Conservation (phyloP, 164 flowering plant genomes). For the Warburgia ugandensis region DNA sequence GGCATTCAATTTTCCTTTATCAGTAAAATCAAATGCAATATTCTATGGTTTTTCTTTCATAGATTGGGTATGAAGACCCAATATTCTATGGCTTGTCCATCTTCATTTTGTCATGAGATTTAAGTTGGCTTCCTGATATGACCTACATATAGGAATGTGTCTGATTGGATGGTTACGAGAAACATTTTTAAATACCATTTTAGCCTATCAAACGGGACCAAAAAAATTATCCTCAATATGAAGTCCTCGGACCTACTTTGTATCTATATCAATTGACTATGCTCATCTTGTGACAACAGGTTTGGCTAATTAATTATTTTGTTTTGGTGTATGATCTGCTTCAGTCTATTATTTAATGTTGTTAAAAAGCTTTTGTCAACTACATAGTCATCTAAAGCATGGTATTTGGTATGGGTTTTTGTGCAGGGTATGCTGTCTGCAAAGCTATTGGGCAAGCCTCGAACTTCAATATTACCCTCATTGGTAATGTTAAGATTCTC, state of each 20-base stretch:
- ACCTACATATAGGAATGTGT: too few species aligned
- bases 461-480: constrained; percentile 31
- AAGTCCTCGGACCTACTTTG: background rate
- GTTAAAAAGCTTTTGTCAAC: background rate
- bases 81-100: too few species aligned
- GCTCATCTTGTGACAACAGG: background rate
- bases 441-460: constrained; percentile 48
- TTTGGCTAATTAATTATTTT: background rate
- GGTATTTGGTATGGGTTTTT: background rate
- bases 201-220: too few species aligned
- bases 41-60: too few species aligned
- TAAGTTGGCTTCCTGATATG: too few species aligned
- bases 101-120: too few species aligned
- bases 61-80: too few species aligned
- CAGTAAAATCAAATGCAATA: too few species aligned
- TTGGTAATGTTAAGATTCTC: constrained; percentile 30
- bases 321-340: background rate
- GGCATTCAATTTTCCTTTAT: too few species aligned
- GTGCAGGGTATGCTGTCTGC: constrained; percentile 77
- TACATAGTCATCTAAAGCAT: background rate
- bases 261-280: background rate
- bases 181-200: too few species aligned
- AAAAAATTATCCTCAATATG: too few species aligned
- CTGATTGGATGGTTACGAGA: too few species aligned
- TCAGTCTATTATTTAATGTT: background rate